A percentile compares a stretch with the other conserved stretches of the same genome.
These are phyloP conservation scores for Claviceps sp. DNA, from an alignment of 2,329 filamentous ascomycete species.

Conservation along the genomic window DNA sequence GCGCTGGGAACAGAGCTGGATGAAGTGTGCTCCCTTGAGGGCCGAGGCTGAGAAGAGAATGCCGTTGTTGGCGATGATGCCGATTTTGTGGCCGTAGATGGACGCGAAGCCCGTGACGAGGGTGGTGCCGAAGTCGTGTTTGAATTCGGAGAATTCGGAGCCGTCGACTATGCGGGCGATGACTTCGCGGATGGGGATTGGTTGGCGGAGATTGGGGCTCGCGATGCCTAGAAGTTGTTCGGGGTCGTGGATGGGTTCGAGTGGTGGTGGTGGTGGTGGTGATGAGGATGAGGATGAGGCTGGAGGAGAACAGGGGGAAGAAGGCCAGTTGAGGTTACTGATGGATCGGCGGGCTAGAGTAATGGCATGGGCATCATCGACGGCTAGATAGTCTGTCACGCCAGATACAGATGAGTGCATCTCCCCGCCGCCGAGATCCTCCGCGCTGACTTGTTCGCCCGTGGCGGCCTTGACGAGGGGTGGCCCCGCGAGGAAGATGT, in stretches of 20 bases:
- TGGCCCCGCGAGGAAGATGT: slow-evolving; percentile 91
- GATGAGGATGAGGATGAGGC: slow-evolving; percentile 12
- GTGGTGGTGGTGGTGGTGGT: slow-evolving; percentile 37
- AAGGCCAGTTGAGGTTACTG: slow-evolving; percentile 80
- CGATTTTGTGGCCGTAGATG: slow-evolving; percentile 82
- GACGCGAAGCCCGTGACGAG: slow-evolving; percentile 83
- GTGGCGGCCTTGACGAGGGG: slow-evolving; percentile 93
- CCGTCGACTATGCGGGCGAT: slow-evolving; percentile 90
- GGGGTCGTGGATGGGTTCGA: slow-evolving; percentile 68
- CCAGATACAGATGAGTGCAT: slow-evolving; percentile 85
- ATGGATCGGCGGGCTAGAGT: slow-evolving; percentile 74
- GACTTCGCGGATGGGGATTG: slow-evolving; percentile 75
- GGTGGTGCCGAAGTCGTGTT: slow-evolving; percentile 76
- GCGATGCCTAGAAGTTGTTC: slow-evolving; percentile 79
- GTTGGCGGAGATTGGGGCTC: slow-evolving; percentile 75
- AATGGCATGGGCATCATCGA: slow-evolving; percentile 85
- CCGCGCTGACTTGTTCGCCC: slow-evolving; percentile 78
- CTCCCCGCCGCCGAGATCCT: slow-evolving; percentile 80
- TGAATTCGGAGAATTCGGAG: slow-evolving; percentile 86
- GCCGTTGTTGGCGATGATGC: slow-evolving; percentile 91
- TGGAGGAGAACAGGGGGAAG: slow-evolving; percentile 21
- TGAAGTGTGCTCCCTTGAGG: slow-evolving; percentile 92
- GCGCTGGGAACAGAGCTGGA: slow-evolving; percentile 84
- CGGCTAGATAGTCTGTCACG: slow-evolving; percentile 88
- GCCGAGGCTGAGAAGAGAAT: slow-evolving; percentile 84